Evolutionary conservation across 2,329 filamentous ascomycete genomes (phyloP).

Genomic region (Basipetospora chlamydospora): DNA sequence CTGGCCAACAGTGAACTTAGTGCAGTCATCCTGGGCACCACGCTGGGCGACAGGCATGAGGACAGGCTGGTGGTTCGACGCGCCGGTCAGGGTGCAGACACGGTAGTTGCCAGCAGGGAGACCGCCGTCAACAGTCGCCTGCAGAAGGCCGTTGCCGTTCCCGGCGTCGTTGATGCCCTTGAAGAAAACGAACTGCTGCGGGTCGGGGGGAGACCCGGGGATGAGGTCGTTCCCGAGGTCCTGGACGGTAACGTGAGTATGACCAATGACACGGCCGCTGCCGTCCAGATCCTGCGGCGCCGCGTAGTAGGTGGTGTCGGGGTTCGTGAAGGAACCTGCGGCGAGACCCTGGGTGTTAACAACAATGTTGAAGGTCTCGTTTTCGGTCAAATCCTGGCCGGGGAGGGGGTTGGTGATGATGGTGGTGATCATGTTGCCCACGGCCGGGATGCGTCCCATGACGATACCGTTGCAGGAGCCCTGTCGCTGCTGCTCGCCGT

Average conservation of each 20-base stretch:
- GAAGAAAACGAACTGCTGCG: constrained; percentile 45
- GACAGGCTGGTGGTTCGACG: constrained; percentile 53
- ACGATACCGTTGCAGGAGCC: constrained; percentile 54
- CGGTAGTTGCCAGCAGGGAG: constrained; percentile 50
- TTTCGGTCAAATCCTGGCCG: constrained; percentile 28
- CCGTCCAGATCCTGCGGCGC: constrained; percentile 39
- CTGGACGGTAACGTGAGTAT: constrained; percentile 46
- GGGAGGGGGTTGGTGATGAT: constrained; percentile 39
- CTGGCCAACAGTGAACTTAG: constrained; percentile 38
- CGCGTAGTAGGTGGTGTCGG: constrained; percentile 44
- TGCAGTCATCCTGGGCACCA: constrained; percentile 51
- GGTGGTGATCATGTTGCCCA: constrained; percentile 40
- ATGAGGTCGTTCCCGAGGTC: constrained; percentile 34
- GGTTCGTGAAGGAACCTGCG: constrained; percentile 47
- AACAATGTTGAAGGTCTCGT: constrained; percentile 36
- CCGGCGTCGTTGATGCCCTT: constrained; percentile 52
- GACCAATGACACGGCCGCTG: constrained; percentile 37
- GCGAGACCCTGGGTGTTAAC: constrained; percentile 37
- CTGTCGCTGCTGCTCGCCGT: constrained; percentile 39
- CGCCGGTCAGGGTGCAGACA: constrained; percentile 46
- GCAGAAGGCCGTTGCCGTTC: constrained; percentile 38
- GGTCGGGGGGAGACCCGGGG: constrained; percentile 36
- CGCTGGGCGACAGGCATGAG: constrained; percentile 53
- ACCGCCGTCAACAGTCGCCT: constrained; percentile 39
- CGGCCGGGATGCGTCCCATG: constrained; percentile 46